These are phyloP conservation scores for Termitomyces sp. DNA, from an alignment of 768 basidiomycete genomes.

Conservation along the genomic window DNA sequence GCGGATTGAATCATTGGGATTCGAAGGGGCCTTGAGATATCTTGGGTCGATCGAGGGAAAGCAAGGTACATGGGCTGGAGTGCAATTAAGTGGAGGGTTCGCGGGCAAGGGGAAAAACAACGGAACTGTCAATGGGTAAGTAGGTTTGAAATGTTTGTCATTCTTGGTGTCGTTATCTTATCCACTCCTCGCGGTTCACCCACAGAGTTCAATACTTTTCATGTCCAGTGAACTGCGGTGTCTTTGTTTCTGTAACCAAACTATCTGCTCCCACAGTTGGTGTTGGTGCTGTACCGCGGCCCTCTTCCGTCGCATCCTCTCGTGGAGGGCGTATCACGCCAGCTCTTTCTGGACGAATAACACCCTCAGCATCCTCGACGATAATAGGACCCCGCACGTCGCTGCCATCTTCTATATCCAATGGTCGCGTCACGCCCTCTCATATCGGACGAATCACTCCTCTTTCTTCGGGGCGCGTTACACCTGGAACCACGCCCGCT, in stretches of 20 bases:
- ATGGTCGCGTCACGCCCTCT: slow-evolving; percentile 38
- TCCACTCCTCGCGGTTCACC: slow-evolving; percentile 1
- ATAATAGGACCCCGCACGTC: slow-evolving; percentile 22
- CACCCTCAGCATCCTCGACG: slow-evolving; percentile 41
- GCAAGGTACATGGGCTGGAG: slow-evolving; percentile 88
- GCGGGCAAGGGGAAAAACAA: slow-evolving; percentile 94
- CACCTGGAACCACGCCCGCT: slow-evolving; percentile 35
- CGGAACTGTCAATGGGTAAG: slow-evolving; percentile 82
- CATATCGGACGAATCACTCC: slow-evolving; percentile 50
- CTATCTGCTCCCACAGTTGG: slow-evolving; percentile 76
- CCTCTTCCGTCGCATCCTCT: slow-evolving; percentile 79
- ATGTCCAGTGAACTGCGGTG: slow-evolving; percentile 83
- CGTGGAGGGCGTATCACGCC: slow-evolving; percentile 61
- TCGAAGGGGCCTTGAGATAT: slow-evolving; percentile 80
- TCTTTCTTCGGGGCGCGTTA: slow-evolving; percentile 30
- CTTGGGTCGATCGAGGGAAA: slow-evolving; percentile 88
- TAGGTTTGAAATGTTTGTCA: slow-evolving; percentile 29
- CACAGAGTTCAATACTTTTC: slow-evolving; percentile 77
- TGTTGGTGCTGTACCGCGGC: slow-evolving; percentile 46
- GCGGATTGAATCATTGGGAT: slow-evolving; percentile 82
- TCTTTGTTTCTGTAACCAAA: slow-evolving; percentile 84
- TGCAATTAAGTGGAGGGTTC: slow-evolving; percentile 85
- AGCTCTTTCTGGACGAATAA: slow-evolving; percentile 47
- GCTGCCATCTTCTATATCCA: slow-evolving; percentile 34
- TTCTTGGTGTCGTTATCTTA: too few relatives aligned